Evolutionary conservation across 352 stramenopile species (phyloP).

Genomic region (Globisporangium irregulare): DNA sequence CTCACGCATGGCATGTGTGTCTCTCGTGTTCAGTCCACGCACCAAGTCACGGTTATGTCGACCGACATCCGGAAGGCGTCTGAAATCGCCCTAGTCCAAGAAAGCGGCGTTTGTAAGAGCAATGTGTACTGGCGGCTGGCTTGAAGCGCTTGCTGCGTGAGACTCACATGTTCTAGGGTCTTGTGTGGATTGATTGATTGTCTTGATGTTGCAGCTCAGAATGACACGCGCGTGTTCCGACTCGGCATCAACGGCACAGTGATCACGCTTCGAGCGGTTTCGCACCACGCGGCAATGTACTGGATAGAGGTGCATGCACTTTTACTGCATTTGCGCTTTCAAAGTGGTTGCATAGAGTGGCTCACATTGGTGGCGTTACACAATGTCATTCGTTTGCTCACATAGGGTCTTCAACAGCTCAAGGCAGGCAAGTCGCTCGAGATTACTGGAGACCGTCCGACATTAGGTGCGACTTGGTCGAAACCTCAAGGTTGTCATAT

Average conservation of each 20-base stretch:
- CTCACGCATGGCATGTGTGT: neutral
- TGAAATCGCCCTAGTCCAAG: constrained; percentile 41
- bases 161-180: neutral
- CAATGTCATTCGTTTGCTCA: no score
- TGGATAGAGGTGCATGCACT: constrained; percentile 53
- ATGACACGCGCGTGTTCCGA: constrained; percentile 40
- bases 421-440: constrained; percentile 41
- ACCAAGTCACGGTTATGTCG: constrained; percentile 72
- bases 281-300: constrained; percentile 58
- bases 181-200: neutral
- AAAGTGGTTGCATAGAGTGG: neutral
- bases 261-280: constrained; percentile 68
- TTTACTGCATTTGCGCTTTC: neutral
- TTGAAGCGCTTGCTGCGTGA: neutral
- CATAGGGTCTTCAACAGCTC: constrained; percentile 41
- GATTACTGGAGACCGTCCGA: constrained; percentile 40
- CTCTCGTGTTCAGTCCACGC: constrained; percentile 35
- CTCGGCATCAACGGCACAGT: constrained; percentile 65
- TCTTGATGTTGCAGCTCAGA: constrained; percentile 14
- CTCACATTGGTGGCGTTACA: no score
- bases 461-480: constrained; percentile 30
- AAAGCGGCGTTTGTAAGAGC: constrained; percentile 8
- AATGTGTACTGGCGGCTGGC: no score
- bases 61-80: constrained; percentile 62
- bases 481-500: neutral